Percentiles rank a stretch among this genome's conserved stretches.
Evolutionary conservation across 2,329 filamentous ascomycete genomes (phyloP).

Genomic region (Colletotrichum paranaense): DNA sequence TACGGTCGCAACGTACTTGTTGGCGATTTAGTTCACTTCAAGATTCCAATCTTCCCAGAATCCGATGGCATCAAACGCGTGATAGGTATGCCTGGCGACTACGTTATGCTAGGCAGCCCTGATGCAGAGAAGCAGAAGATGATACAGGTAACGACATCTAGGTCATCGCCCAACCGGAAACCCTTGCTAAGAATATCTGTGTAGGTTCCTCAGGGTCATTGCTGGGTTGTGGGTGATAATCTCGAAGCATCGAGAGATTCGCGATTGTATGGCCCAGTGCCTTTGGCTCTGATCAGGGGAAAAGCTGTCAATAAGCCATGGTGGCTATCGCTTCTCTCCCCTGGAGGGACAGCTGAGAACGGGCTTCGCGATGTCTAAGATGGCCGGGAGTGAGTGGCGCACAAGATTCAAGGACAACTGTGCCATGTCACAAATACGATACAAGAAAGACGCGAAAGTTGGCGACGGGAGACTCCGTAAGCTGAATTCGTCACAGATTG

Average conservation of each 20-base stretch:
- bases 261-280: constrained; percentile 85
- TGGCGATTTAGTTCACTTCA: constrained; percentile 87
- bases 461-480: background rate
- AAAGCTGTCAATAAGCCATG: constrained; percentile 79
- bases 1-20: constrained; percentile 74
- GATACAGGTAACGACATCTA: constrained; percentile 68
- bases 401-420: background rate
- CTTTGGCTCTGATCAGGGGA: constrained; percentile 84
- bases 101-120: constrained; percentile 75
- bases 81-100: constrained; percentile 80
- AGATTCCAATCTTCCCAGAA: constrained; percentile 74
- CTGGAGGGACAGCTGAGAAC: constrained; percentile 42
- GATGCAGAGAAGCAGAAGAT: constrained; percentile 58
- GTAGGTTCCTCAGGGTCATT: constrained; percentile 90
- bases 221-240: constrained; percentile 92
- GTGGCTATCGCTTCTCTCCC: constrained; percentile 52
- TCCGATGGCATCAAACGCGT: constrained; percentile 82
- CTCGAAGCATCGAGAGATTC: constrained; percentile 86
- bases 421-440: background rate
- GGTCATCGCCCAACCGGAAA: background rate
- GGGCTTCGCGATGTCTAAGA: constrained; percentile 49
- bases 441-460: background rate
- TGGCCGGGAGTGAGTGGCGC: background rate
- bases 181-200: constrained; percentile 1
- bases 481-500: constrained; percentile 17